Percentiles rank a stretch among this genome's conserved stretches.
phyloP scores from a whole-genome alignment of 306 rosid species.

The Lathyrus tuberosus region DNA sequence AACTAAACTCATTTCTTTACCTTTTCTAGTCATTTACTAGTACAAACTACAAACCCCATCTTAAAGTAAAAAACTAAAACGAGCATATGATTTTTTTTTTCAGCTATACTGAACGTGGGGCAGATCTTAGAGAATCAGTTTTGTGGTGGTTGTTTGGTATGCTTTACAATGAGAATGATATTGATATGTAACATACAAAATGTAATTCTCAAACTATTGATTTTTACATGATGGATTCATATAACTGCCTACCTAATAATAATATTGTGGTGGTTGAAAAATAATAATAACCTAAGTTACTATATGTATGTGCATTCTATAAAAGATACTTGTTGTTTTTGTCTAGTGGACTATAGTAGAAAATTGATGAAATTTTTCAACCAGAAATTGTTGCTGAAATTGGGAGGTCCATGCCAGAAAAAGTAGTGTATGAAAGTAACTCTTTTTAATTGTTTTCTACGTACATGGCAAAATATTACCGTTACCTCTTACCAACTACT shows the following conservation, averaged over 20 bases:
- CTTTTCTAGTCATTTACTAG: background rate
- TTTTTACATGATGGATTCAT: slow-evolving; percentile 33
- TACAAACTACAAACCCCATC: background rate
- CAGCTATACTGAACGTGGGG: slow-evolving; percentile 11
- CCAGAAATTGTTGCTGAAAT: slow-evolving; percentile 14
- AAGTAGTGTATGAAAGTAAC: slow-evolving; percentile 3
- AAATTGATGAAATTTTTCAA: slow-evolving; percentile 29
- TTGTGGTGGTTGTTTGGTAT: slow-evolving; percentile 29
- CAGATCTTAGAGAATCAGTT: background rate
- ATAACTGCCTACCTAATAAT: slow-evolving; percentile 29
- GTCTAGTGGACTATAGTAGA: slow-evolving; percentile 18
- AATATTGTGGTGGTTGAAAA: slow-evolving; percentile 39
- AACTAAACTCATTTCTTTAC: slow-evolving; percentile 19
- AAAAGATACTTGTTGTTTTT: background rate
- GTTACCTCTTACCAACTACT: background rate
- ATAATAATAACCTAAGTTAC: slow-evolving; percentile 27
- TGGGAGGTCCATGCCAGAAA: background rate
- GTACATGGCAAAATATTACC: slow-evolving; percentile 8
- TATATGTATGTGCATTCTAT: background rate
- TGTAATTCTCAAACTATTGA: slow-evolving; percentile 41
- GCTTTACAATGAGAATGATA: slow-evolving; percentile 45
- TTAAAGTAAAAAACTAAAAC: background rate
- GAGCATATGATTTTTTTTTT: background rate
- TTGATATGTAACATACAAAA: slow-evolving; percentile 22
- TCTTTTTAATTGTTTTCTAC: background rate